phyloP scores from a whole-genome alignment of 2,329 filamentous ascomycete genomes.

The Capronia americana region DNA sequence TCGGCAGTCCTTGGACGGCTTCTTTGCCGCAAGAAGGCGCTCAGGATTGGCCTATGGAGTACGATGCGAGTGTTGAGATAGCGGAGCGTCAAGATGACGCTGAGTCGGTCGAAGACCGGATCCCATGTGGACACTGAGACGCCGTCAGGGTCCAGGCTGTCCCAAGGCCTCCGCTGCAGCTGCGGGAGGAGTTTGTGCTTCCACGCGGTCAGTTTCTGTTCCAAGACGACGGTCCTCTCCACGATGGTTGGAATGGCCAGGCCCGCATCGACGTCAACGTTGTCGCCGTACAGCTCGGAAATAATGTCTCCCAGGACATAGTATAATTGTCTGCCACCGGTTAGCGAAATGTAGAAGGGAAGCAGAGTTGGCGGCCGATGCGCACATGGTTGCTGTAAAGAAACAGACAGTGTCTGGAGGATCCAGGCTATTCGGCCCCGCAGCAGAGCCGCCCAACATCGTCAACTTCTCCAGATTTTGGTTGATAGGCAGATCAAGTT shows the following conservation, averaged over 20 bases:
- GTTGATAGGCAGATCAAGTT: slow-evolving; percentile 31
- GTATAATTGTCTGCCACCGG: slow-evolving; percentile 27
- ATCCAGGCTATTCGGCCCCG: slow-evolving; percentile 22
- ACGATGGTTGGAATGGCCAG: slow-evolving; percentile 30
- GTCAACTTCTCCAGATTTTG: slow-evolving; percentile 30
- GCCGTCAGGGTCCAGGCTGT: slow-evolving; percentile 23
- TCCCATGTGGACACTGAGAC: slow-evolving; percentile 29
- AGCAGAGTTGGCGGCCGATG: not conserved
- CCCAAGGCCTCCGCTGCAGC: slow-evolving; percentile 32
- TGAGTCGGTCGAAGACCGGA: slow-evolving; percentile 32
- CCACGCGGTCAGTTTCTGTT: slow-evolving; percentile 30
- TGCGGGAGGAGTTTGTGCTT: slow-evolving; percentile 28
- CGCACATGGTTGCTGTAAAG: slow-evolving; percentile 33
- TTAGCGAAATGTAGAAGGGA: not conserved
- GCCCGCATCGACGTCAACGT: slow-evolving; percentile 30
- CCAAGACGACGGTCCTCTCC: slow-evolving; percentile 29
- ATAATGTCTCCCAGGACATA: slow-evolving; percentile 32
- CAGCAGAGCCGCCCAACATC: slow-evolving; percentile 18
- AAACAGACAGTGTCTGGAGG: slow-evolving; percentile 34
- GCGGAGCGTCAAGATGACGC: slow-evolving; percentile 33
- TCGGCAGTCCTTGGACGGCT: slow-evolving; percentile 11
- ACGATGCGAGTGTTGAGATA: slow-evolving; percentile 34
- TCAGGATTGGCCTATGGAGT: slow-evolving; percentile 32
- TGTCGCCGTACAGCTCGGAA: slow-evolving; percentile 31
- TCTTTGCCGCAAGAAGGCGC: slow-evolving; percentile 29